These are phyloP conservation scores for Diaporthe caulivora DNA, from an alignment of 2,329 filamentous ascomycete species.

Conservation along the genomic window DNA sequence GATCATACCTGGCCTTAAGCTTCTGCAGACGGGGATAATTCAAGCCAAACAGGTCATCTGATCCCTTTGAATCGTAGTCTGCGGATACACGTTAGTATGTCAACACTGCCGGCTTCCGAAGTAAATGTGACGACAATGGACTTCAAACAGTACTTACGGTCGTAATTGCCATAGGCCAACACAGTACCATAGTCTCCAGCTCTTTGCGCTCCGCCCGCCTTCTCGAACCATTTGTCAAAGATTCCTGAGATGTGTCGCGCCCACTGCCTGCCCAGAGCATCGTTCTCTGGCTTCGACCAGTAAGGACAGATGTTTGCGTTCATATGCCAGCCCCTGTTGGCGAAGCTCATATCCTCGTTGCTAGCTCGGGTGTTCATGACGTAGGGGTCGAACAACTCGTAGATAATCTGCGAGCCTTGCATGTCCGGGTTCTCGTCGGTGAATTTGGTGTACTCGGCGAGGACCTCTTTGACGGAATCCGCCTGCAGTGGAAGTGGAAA, in stretches of 20 bases:
- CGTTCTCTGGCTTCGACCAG: not conserved
- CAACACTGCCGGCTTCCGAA: not conserved
- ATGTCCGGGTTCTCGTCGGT: not conserved
- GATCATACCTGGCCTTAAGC: constrained; percentile 1
- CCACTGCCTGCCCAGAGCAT: constrained; percentile 11
- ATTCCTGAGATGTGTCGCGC: not conserved
- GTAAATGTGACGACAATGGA: too few relatives aligned
- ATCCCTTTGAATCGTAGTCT: constrained; percentile 8
- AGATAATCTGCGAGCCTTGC: not conserved
- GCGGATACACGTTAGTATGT: not conserved
- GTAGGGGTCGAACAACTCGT: constrained; percentile 51
- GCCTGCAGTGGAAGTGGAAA: not conserved
- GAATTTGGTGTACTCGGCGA: not conserved
- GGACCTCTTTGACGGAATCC: not conserved
- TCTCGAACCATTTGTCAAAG: constrained; percentile 17
- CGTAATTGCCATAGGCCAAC: not conserved
- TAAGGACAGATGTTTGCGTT: constrained; percentile 2
- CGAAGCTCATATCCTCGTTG: constrained; percentile 48
- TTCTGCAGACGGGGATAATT: constrained; percentile 10
- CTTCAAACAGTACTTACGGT: not conserved
- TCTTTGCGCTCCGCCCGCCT: not conserved
- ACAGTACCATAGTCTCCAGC: constrained; percentile 4
- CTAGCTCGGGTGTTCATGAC: constrained; percentile 56
- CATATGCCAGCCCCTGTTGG: constrained; percentile 17
- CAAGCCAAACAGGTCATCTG: not conserved